Conservation (phyloP, 768 basidiomycete species). For the Kwoniella shandongensis region DNA sequence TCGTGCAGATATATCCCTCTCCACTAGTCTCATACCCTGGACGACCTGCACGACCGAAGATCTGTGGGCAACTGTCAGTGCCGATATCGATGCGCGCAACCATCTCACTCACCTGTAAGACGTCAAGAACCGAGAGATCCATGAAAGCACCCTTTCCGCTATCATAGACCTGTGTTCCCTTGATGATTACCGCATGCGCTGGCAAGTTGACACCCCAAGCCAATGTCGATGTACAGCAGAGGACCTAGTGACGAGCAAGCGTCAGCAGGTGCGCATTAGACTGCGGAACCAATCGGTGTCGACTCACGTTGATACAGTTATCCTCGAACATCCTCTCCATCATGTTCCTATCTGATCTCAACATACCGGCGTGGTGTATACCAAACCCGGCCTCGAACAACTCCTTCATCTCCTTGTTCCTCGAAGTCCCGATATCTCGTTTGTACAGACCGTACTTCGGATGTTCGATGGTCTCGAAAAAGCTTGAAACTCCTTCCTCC, state of each 20-base stretch:
- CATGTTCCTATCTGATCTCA: conserved; percentile 88
- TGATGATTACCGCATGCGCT: conserved; percentile 95
- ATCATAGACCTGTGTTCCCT: conserved; percentile 96
- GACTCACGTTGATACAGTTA: conserved; percentile 77
- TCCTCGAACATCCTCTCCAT: conserved; percentile 93
- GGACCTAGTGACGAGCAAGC: conserved; percentile 62
- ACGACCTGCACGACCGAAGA: conserved; percentile 91
- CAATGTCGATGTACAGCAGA: conserved; percentile 96
- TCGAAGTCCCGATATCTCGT: conserved; percentile 71
- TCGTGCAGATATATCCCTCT: conserved; percentile 95
- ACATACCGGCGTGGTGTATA: conserved; percentile 98
- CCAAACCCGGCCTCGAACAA: conserved; percentile 90
- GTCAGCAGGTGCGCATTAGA: conserved; percentile 1
- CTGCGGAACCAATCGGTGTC: background rate
- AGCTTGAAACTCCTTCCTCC: conserved; percentile 68
- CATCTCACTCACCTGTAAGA: conserved; percentile 61
- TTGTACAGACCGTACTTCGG: conserved; percentile 75
- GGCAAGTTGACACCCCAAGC: conserved; percentile 99
- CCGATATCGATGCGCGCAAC: background rate
- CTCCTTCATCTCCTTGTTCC: conserved; percentile 95
- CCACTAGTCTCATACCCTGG: conserved; percentile 72
- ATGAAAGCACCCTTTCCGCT: conserved; percentile 83
- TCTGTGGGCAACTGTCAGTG: conserved; percentile 55
- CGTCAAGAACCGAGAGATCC: conserved; percentile 90
- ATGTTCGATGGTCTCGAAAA: conserved; percentile 80